These are phyloP conservation scores for Amniculicola lignicola DNA, from an alignment of 495 filamentous ascomycete genomes.

Conservation along the genomic window DNA sequence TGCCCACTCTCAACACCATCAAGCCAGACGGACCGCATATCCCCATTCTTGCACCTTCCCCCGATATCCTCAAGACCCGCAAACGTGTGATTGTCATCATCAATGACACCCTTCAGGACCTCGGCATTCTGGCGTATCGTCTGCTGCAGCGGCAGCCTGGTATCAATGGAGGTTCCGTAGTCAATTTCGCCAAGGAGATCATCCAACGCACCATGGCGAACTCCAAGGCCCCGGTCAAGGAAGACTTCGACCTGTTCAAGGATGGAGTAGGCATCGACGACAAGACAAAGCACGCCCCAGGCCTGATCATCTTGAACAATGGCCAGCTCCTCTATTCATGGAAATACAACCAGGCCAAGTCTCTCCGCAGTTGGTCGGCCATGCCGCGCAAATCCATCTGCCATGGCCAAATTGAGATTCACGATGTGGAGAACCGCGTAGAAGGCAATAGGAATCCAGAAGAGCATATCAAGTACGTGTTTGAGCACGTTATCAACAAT, in stretches of 20 bases:
- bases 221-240: not conserved
- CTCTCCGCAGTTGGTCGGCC: constrained; percentile 32
- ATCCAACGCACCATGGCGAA: constrained; percentile 6
- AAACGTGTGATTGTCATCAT: constrained; percentile 71
- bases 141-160: constrained; percentile 55
- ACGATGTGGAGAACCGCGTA: constrained; percentile 34
- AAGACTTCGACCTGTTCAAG: not conserved
- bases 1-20: constrained; percentile 41
- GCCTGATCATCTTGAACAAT: constrained; percentile 41
- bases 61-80: constrained; percentile 52
- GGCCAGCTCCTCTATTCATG: constrained; percentile 41
- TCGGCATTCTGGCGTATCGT: constrained; percentile 72
- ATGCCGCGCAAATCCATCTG: constrained; percentile 32
- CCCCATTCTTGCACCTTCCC: constrained; percentile 60
- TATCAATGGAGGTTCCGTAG: constrained; percentile 62
- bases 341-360: constrained; percentile 30
- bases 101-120: constrained; percentile 65
- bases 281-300: constrained; percentile 30
- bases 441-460: constrained; percentile 31
- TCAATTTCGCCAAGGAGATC: constrained; percentile 56
- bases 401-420: constrained; percentile 16
- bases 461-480: constrained; percentile 39
- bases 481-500: constrained; percentile 36
- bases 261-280: constrained; percentile 9
- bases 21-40: constrained; percentile 51